Evolutionary conservation across 2,329 filamentous ascomycete species (phyloP).

Genomic region (Nothopassalora personata): DNA sequence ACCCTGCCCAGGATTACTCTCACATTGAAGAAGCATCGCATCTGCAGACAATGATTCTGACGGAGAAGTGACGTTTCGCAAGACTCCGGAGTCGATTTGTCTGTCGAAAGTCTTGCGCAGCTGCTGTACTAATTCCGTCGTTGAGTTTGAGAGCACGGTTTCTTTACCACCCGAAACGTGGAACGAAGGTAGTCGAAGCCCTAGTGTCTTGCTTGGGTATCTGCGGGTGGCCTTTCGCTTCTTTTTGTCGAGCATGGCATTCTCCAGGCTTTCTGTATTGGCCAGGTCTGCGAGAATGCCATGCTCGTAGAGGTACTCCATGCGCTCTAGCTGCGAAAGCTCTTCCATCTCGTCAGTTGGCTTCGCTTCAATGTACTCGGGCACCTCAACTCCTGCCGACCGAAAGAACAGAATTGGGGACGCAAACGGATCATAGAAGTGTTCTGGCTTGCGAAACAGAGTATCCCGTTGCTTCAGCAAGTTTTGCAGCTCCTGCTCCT

Average conservation of each 20-base stretch:
- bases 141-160: conserved; percentile 38
- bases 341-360: conserved; percentile 32
- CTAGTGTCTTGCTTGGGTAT: conserved; percentile 39
- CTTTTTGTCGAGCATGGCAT: not conserved
- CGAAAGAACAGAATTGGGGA: conserved; percentile 49
- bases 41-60: conserved; percentile 12
- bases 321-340: conserved; percentile 24
- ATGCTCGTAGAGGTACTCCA: conserved; percentile 27
- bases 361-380: conserved; percentile 5
- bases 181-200: conserved; percentile 39
- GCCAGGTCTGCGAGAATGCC: conserved; percentile 14
- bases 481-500: not conserved
- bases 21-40: conserved; percentile 33
- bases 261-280: not conserved
- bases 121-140: conserved; percentile 37
- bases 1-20: conserved; percentile 27
- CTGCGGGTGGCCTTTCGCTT: conserved; percentile 33
- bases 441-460: conserved; percentile 39
- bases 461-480: conserved; percentile 33
- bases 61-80: not conserved
- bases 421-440: conserved; percentile 47
- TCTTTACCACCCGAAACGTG: conserved; percentile 36
- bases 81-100: conserved; percentile 13
- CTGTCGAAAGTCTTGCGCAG: conserved; percentile 38
- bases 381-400: conserved; percentile 34